Evolutionary conservation across 495 filamentous ascomycete species (phyloP), one percentile per base, ranked within the genome.

Genomic region (Hyaloscypha bicolor): DNA sequence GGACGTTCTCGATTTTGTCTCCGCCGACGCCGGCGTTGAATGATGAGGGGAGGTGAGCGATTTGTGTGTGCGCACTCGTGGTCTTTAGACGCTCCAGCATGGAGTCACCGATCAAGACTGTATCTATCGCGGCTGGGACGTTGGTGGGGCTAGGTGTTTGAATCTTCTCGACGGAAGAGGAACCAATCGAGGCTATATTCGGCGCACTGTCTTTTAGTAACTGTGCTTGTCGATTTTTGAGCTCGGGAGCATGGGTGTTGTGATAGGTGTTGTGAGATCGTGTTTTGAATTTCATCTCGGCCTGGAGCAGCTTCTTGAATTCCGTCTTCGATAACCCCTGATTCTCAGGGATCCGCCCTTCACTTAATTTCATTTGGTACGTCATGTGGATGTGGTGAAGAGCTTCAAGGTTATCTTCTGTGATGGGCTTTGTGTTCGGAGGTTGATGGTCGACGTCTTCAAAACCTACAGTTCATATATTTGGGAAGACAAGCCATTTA

Each of bases 1-100:
- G 57, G 64, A 81, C 67, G 42, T 73, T 70, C 64, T 81, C 53
- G 65, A 76, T 55, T 61, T 68, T 76, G 71, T 65, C 74, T 69
- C 70, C 79, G 67, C 71, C 71, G 8, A 72, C 66, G 22, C 71
- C 73, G 14, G 67, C 65, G 22, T 77, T 76, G 58, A 75, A 66
- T 19, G 33, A 21, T 6, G 71, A 73, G 0, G 75, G 75, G 69
- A 69, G 72, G 5, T 67, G 53, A 3, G 58, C 25, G 22, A 72
- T 45, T 45, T 64, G 74, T 16, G 69, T 66, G 6, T 59, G 56
- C 2, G 58, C 4, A 45, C 69, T 72, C 4, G 75, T 77, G 1
- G 72, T 76, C 39, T 55, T 73, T 56, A 77, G 66, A 35, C 75
- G 74, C 60, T 77, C 72, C 14, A 76, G 30, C 71, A 76, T 76